Evolutionary conservation across 257 asterid genomes (phyloP).

Genomic region (Solanum pinnatisectum): DNA sequence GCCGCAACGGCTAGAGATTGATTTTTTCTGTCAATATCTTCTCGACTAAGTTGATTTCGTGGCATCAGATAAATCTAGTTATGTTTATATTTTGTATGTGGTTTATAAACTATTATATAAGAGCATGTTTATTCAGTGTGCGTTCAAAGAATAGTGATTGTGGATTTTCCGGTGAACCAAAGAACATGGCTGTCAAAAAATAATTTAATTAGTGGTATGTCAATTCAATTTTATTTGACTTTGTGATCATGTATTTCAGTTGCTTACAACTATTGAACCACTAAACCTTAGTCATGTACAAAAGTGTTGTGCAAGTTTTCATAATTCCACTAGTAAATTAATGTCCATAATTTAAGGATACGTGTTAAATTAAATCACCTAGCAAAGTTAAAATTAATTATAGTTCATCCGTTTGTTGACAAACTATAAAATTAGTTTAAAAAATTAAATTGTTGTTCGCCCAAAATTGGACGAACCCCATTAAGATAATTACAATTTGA

Average conservation of each 20-base stretch:
- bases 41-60: not conserved
- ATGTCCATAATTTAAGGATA: not conserved
- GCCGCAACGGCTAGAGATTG: not conserved
- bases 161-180: accelerated
- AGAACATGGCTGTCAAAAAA: not conserved
- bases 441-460: too few relatives aligned
- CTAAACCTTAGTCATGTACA: not conserved
- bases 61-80: not conserved
- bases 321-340: not conserved
- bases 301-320: not conserved
- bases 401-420: not conserved
- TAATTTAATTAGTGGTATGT: not conserved
- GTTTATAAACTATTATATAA: not conserved
- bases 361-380: not conserved
- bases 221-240: not conserved
- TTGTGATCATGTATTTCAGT: not conserved
- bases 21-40: not conserved
- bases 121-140: not conserved
- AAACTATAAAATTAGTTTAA: too few relatives aligned
- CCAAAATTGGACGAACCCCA: too few relatives aligned
- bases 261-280: not conserved
- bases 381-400: not conserved
- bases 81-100: not conserved
- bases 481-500: not conserved
- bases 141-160: not conserved